Percentiles rank a stretch among this genome's conserved stretches.
Evolutionary conservation across 2,329 filamentous ascomycete species (phyloP).

Genomic region (Penicillium corylophilum): DNA sequence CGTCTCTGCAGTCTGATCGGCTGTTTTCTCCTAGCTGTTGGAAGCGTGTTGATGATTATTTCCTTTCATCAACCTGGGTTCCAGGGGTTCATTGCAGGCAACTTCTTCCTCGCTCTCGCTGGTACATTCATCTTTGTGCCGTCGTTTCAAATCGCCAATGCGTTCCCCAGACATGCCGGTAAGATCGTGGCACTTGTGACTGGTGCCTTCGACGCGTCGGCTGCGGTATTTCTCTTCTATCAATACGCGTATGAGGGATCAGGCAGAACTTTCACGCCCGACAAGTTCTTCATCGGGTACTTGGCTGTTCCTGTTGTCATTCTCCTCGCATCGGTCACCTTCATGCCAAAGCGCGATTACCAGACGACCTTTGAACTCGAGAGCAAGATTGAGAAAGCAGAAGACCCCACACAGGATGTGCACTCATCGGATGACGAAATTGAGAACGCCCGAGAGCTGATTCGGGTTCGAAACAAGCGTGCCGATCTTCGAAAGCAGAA

Average conservation of each 20-base stretch:
- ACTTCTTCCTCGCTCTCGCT: conserved; percentile 72
- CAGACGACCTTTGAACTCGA: conserved; percentile 78
- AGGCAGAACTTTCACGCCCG: conserved; percentile 41
- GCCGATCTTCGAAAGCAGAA: conserved; percentile 61
- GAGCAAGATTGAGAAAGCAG: conserved; percentile 59
- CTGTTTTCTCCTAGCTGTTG: conserved; percentile 63
- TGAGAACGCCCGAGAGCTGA: conserved; percentile 50
- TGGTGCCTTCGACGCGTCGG: conserved; percentile 79
- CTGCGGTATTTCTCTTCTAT: conserved; percentile 74
- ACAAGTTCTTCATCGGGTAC: conserved; percentile 70
- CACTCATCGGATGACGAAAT: conserved; percentile 54
- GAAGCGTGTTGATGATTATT: conserved; percentile 70
- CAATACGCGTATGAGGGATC: conserved; percentile 67
- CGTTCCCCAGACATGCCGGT: conserved; percentile 72
- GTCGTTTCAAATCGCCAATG: conserved; percentile 79
- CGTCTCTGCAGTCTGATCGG: conserved; percentile 71
- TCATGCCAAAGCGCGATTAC: conserved; percentile 72
- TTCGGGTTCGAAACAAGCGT: conserved; percentile 52
- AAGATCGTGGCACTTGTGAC: conserved; percentile 75
- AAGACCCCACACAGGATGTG: conserved; percentile 35
- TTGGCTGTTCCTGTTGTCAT: conserved; percentile 69
- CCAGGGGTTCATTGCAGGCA: conserved; percentile 72
- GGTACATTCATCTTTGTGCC: conserved; percentile 80
- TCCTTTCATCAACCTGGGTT: conserved; percentile 60
- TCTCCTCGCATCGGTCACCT: conserved; percentile 60